These are phyloP conservation scores for Fusarium humuli DNA, from an alignment of 2,329 filamentous ascomycete genomes.

Conservation along the genomic window DNA sequence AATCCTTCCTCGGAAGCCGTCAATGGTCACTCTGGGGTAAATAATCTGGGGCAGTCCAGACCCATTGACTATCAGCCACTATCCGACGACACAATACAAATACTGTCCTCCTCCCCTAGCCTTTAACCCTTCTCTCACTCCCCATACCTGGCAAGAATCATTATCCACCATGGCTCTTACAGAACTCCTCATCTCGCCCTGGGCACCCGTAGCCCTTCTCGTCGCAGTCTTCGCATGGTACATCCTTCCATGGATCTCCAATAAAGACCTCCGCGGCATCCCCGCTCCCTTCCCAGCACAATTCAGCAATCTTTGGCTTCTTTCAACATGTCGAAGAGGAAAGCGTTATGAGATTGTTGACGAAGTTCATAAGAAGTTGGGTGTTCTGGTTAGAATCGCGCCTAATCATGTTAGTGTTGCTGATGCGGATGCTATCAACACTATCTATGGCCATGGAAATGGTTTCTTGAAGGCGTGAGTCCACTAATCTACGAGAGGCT, in stretches of 20 bases:
- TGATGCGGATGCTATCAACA: constrained; percentile 78
- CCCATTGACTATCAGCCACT: background rate
- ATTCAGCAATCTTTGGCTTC: constrained; percentile 84
- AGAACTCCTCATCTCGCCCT: constrained; percentile 34
- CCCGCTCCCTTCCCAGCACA: constrained; percentile 72
- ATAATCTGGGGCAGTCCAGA: constrained; percentile 15
- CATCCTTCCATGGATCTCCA: constrained; percentile 61
- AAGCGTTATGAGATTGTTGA: constrained; percentile 73
- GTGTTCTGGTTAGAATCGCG: constrained; percentile 82
- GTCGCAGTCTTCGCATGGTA: constrained; percentile 32
- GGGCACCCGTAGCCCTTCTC: constrained; percentile 30
- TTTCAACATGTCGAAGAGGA: constrained; percentile 74
- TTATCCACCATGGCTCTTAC: constrained; percentile 29
- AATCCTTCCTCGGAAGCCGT: constrained; percentile 20
- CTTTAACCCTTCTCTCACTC: background rate
- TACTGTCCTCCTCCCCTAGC: background rate
- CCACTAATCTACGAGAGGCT: fast-evolving
- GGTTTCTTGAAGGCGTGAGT: constrained; percentile 76
- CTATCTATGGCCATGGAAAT: constrained; percentile 84
- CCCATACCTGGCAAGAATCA: background rate
- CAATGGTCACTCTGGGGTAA: constrained; percentile 16
- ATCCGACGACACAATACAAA: background rate
- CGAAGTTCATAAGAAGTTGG: constrained; percentile 77
- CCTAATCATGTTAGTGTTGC: constrained; percentile 87
- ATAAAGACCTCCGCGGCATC: constrained; percentile 62